Base-by-base conservation (phyloP, 1,284 basidiomycete species). In the Lentinula novae-zelandiae region DNA sequence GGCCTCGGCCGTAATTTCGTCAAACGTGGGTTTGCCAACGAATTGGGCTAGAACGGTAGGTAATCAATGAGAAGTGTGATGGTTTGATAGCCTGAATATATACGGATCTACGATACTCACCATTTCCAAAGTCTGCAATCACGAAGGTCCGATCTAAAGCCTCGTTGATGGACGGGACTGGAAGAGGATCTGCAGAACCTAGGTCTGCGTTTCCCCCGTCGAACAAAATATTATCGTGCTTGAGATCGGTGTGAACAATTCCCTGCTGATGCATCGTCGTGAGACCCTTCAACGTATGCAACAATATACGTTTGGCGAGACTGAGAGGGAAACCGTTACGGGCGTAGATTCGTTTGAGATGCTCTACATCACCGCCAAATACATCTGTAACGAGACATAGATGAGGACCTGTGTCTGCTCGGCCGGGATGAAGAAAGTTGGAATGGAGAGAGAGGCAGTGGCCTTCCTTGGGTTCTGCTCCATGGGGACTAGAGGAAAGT, bases 91-190 rank as follows among this genome's bases (percentile, higher is more conserved):
- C 40, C 44, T 22, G 17, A 46, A 17, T 17, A 10, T 27, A 20
- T 20, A 12, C 44, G 9, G 44, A 46, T 17, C 44, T 22, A 9
- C 5, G 17, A 46, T 9, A 46, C 63, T 62, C 56, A 72, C 73
- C 70, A 50, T 64, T 63, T 40, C 71, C 70, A 58, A 72, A 72
- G 63, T 75, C 72, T 31, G 66, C 64, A n/a, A 74, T 42, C n/a
- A 70, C 51, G 60, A 67, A 74, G 15, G 62, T 73, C 46, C 62
- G 46, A 20, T 57, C 49, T 64, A 67, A 61, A 31, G 69, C 68
- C 40, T 70, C 67, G 13, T 66, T 64, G n/a, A 67, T 34, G 20
- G 70, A 67, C 34, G 67, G 65, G 53, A 69, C 46, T 50, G 72
- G 70, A 39, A 74, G 63, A 22, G 71, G 70, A 22, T 66, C 67